Base-by-base conservation (phyloP, 192 early-diverging fungal species). In the Coemansia asiatica region DNA sequence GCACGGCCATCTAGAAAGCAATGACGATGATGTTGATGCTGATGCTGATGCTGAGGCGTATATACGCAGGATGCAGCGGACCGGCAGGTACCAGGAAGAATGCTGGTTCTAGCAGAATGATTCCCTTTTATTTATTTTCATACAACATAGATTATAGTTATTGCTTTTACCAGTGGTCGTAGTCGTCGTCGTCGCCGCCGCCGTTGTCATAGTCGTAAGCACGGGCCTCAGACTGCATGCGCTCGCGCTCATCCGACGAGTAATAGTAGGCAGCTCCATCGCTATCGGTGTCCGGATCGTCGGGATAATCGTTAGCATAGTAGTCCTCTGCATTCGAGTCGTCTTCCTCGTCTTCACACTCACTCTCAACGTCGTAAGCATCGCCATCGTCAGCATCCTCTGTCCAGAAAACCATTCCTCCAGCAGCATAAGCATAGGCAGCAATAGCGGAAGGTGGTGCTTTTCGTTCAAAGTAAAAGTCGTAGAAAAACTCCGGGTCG, bases 291-390 rank as follows among this genome's bases (percentile, higher is more conserved):
- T 82, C 79, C 4, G 76, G 71, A 74, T 92, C 89, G 12, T 92
- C 90, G 3, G 90, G 90, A 58, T 92, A 92, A 65, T 90, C 89
- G 68, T 92, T 88, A 60, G 86, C 85, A 67, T 92, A 92, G 68
- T 87, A 90, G 69, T 90, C 89, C 68, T 92, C 90, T 1, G 90
- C 87, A 66, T 87, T 90, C 1, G 86, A 88, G 62, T 89, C 88
- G 26, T 85, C 87, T 57, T 86, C 68, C 22, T 69, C 59, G 49
- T 73, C 78, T 44, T 72, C 71, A 16, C 35, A 51, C 59, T 64
- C 65, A 26, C 77, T 82, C 38, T 72, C 69, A 79, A 61, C 16
- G 81, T 81, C 25, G 63, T 46, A 0, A 66, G 69, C 22, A 70
- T 49, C 51, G 61, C 62, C 16, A 49, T 15, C 23, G 40, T 25